Base-by-base conservation (phyloP, 768 basidiomycete genomes). In the Mycena galericulata region DNA sequence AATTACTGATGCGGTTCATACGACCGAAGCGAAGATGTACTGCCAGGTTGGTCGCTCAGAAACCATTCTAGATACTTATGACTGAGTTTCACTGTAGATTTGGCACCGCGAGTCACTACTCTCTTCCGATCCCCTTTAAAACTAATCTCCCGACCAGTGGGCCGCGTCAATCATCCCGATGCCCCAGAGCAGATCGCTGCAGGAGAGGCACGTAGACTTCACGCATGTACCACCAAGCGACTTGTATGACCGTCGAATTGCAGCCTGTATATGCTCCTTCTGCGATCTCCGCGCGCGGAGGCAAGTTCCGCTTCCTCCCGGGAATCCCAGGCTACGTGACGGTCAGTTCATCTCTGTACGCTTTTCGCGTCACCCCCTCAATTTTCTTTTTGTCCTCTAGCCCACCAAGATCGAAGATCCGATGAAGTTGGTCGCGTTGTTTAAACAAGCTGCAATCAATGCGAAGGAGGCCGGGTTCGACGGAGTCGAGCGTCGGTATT, bases 261-360 rank as follows among this genome's bases (percentile, higher is more conserved):
- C 38, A 84, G 82, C 82, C 83, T 14, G 84, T 85, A 1, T 84
- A 82, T 51, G 85, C 76, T 2, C 83, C 85, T 7, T 85, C 55
- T 26, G 64, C 54, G 40, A 32, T 58, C n/a, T 22, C 56, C 9
- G 64, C 64, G 0, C 73, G 74, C 22, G 72, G 72, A 18, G 78
- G 73, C 3, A 74, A 73, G 51, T 78, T 77, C 61, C 57, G 75
- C 27, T 73, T 74, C 47, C 49, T 79, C 10, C 72, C 74, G 50
- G 77, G 77, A 14, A 36, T 36, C 8, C 77, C 77, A 30, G 74
- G 77, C 38, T 76, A 78, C 58, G 75, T 74, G 11, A 77, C 62
- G 5, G 62, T 64, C 2, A 9, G 62, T 56, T 41, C 24, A 66
- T 5, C 69, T 53, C 47, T 29, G n/a, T 5, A n/a, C 20, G 70